Evolutionary conservation across 2,329 filamentous ascomycete species (phyloP).

Genomic region (Endoconidiophora laricicola): DNA sequence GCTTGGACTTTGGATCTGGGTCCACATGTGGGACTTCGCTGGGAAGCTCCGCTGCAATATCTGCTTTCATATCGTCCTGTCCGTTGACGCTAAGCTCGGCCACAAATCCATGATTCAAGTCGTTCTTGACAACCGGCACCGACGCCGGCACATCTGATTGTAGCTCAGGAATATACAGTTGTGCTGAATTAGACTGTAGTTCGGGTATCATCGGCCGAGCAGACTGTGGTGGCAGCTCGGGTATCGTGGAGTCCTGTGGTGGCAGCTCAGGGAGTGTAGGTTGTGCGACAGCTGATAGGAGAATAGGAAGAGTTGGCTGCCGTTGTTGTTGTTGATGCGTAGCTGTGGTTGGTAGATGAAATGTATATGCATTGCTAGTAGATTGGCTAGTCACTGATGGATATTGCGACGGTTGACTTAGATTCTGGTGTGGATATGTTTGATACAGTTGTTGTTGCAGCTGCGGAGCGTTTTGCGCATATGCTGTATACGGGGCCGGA

Average conservation of each 20-base stretch:
- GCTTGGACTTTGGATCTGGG: neutral
- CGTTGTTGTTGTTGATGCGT: too few species aligned
- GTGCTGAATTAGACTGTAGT: neutral
- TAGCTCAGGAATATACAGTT: neutral
- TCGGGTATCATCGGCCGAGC: neutral
- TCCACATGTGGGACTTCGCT: neutral
- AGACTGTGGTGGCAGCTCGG: too few species aligned
- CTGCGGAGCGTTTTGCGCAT: neutral
- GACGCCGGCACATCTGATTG: neutral
- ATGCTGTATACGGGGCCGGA: too few species aligned
- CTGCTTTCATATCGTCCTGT: neutral
- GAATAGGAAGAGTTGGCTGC: neutral
- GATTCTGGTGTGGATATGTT: too few species aligned
- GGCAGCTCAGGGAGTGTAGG: conserved; percentile 4
- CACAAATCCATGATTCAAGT: neutral
- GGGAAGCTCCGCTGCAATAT: conserved; percentile 8
- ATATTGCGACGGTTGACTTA: too few species aligned
- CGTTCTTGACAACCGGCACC: neutral
- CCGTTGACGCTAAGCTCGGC: conserved; percentile 7
- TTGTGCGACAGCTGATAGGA: neutral
- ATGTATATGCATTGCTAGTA: neutral
- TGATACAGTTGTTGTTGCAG: neutral
- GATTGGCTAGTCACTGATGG: too few species aligned
- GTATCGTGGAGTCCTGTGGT: neutral
- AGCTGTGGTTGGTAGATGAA: neutral